A percentile compares a stretch with the other conserved stretches of the same genome.
These are phyloP conservation scores for Phytopythium delawarense DNA, from an alignment of 352 stramenopile genomes.

Conservation along the genomic window DNA sequence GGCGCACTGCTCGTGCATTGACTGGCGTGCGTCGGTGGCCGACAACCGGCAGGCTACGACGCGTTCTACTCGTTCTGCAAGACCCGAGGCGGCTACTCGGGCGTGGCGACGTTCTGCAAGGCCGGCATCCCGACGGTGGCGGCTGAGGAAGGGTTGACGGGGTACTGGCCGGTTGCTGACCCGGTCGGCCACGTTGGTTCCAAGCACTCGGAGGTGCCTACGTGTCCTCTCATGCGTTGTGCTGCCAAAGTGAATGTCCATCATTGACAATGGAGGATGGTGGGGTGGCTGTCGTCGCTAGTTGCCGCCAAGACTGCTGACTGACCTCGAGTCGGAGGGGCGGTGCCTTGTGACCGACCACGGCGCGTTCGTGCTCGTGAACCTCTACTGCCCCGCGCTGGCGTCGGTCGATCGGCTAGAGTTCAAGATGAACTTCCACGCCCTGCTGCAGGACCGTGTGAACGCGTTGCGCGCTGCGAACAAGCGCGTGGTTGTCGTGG, in stretches of 20 bases:
- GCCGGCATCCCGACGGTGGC: slow-evolving; percentile 40
- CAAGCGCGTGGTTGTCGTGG: slow-evolving; percentile 65
- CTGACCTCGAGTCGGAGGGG: slow-evolving; percentile 71
- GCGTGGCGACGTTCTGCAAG: slow-evolving; percentile 73
- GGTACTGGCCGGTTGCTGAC: slow-evolving; percentile 50
- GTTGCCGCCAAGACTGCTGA: slow-evolving; percentile 51
- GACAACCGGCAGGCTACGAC: slow-evolving; percentile 48
- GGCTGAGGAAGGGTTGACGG: slow-evolving; percentile 73
- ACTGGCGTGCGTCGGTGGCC: not conserved
- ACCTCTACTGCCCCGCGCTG: slow-evolving; percentile 85
- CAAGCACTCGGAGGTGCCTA: slow-evolving; percentile 38
- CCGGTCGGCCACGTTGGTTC: slow-evolving; percentile 49
- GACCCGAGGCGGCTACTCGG: slow-evolving; percentile 65
- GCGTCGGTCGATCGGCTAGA: slow-evolving; percentile 65
- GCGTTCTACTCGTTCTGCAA: slow-evolving; percentile 83
- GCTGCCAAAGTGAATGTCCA: not conserved
- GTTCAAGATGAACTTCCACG: slow-evolving; percentile 86
- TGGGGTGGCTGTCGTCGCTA: slow-evolving; percentile 8
- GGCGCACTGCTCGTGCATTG: not conserved
- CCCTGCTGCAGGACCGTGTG: slow-evolving; percentile 63
- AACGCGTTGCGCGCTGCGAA: slow-evolving; percentile 34
- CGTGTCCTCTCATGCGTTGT: not conserved
- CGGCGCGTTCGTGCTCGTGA: slow-evolving; percentile 84
- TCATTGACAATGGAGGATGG: not conserved
- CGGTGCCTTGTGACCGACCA: slow-evolving; percentile 87